These are phyloP conservation scores for Neurospora sp. DNA, from an alignment of 495 filamentous ascomycete genomes.

Conservation along the genomic window DNA sequence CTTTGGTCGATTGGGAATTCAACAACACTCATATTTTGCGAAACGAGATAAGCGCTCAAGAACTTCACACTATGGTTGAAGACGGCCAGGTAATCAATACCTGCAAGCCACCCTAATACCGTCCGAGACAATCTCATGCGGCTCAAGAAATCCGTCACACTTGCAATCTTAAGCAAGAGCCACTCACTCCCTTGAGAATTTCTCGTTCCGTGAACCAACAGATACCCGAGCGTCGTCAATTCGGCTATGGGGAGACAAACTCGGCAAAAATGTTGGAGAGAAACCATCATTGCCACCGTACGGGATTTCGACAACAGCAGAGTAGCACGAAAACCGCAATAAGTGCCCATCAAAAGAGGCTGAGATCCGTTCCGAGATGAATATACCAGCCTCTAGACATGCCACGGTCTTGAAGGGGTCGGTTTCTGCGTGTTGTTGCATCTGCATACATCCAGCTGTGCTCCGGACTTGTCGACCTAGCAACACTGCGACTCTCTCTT, in stretches of 20 bases:
- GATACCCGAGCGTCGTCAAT: background rate
- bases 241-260: background rate
- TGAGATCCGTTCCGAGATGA: background rate
- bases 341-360: background rate
- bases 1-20: background rate
- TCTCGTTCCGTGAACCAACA: background rate
- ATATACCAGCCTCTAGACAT: background rate
- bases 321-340: background rate
- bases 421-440: background rate
- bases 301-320: background rate
- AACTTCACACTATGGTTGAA: background rate
- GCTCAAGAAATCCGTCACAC: background rate
- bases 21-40: background rate
- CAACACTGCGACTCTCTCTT: background rate
- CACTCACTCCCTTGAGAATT: background rate
- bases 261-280: background rate
- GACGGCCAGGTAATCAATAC: background rate
- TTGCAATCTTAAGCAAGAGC: background rate
- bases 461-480: background rate
- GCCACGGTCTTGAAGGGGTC: background rate
- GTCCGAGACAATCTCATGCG: background rate
- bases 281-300: background rate
- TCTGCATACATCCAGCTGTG: background rate
- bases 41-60: background rate
- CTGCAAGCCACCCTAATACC: background rate